Evolutionary conservation across 2,329 filamentous ascomycete genomes (phyloP), one percentile per base, ranked within the genome.

Genomic region (Fusarium poae): DNA sequence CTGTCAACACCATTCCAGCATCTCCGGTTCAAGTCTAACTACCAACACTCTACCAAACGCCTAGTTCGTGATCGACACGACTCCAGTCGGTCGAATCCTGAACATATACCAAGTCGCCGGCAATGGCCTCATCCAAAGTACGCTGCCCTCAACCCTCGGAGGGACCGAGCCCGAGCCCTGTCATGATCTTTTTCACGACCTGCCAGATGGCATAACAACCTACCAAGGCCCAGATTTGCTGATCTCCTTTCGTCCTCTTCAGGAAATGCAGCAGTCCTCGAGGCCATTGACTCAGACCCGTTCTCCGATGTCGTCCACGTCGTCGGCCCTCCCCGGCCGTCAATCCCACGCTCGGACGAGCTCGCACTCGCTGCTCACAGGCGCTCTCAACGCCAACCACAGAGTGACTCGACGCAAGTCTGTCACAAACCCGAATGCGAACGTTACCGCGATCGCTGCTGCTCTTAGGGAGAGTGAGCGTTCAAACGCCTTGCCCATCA

Each of bases 391-490:
- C 82, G 83, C 90, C 73, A 90, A 89, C 79, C 92, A 97, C 80
- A 92, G 96, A 73, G 89, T 98, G 72, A 94, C 92, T 74, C 92
- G 95, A 76, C 89, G 96, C 75, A 98, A 98, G 87, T 97, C 94
- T 81, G 94, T 97, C 77, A 93, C 92, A 65, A 91, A 89, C 69
- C 88, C 90, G 46, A 86, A 85, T 48, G 86, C 88, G 78, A 94
- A 92, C 80, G 88, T 91, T 45, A 90, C 92, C 20, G 92, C 92
- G 55, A 83, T 95, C 67, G 91, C 92, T 32, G 91, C 91, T 15
- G 92, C 90, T 52, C 82, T 92, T 65, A 88, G 89, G 75, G 91
- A 92, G 77, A 89, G 91, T 71, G 86, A 87, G 63, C 84, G 82
- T 75, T 78, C 83, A 50, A 78, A 82, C 57, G 83, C 84, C 68